Evolutionary conservation across 1,284 basidiomycete species (phyloP), one percentile per base, ranked within the genome.

Genomic region (Puccinia horiana): DNA sequence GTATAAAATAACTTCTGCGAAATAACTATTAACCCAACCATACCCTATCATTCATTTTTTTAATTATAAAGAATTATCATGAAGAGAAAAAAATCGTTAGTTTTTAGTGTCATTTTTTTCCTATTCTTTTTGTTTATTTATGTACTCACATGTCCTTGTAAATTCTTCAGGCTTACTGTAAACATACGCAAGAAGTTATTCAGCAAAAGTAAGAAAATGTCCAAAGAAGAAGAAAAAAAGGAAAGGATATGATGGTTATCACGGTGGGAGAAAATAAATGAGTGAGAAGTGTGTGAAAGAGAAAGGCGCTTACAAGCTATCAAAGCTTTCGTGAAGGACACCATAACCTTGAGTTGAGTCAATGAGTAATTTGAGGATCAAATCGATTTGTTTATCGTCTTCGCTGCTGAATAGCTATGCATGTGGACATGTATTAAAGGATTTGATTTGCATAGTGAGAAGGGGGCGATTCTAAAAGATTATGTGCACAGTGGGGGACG

Each of bases 11-110:
- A 83, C 82, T 54, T 85, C 84, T 0, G 84, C 85, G 49, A 85
- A 84, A n/a, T 85, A 65, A 0, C 85, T 85, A 76, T 85, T 85
- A 0, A 83, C 83, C 85, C 85, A 85, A 12, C 83, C 83, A 81
- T 85, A 85, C 84, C 84, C 70, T 73, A 40, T 29, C n/a, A n/a
- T n/a, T n/a, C n/a, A n/a, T n/a, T n/a, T n/a, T n/a, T n/a, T n/a
- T n/a, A n/a, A n/a, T n/a, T n/a, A n/a, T n/a, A n/a, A n/a, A n/a
- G n/a, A n/a, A n/a, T n/a, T n/a, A n/a, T n/a, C n/a, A n/a, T n/a
- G n/a, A 65, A 65, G 5, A 65, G 61, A 70, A 35, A 32, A 9
- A n/a, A 35, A 16, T 26, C 16, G 42, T 40, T 70, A 26, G 58
- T 63, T n/a, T 63, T n/a, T n/a, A 40, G 35, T n/a, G n/a, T n/a